Base-by-base conservation (phyloP, 2,329 filamentous ascomycete genomes). In the Fusarium buxicola region DNA sequence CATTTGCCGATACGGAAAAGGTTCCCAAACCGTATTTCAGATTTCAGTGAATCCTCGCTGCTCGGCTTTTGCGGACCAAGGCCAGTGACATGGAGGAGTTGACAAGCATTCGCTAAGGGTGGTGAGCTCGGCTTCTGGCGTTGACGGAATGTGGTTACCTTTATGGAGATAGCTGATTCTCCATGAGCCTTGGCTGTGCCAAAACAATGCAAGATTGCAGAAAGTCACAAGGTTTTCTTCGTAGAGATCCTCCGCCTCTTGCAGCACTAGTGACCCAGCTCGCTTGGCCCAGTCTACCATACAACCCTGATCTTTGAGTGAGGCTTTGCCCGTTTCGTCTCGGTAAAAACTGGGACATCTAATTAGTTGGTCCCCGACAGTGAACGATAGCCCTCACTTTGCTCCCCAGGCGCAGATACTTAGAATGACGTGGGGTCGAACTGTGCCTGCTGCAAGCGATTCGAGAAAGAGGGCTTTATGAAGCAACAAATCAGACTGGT, bases 151-250 rank as follows among this genome's bases (percentile, higher is more conserved):
- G 13, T 3, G 0, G 5, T 2, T 31, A 51, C 66, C 65, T 30
- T 65, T 69, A n/a, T 69, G 55, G 1, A 69, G 43, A 16, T 69
- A 57, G 2, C 65, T 66, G 12, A 60, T 60, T 2, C 55, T 51
- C 66, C 66, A 69, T 4, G 63, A 66, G 0, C 66, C 66, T 4
- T 69, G 60, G 3, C 65, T 69, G 8, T 69, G 56, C 66, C 66
- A 69, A 4, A 69, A 69, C 0, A 69, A 24, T 4, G 65, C 46
- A 12, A 69, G 38, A 4, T 65, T 69, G 18, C 39, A 65, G 3
- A 63, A 66, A 0, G 65, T 65, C 2, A 63, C 57, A 0, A 69
- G n/a, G 4, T 63, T 69, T 18, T 69, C 57, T 1, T 69, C 52
- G 0, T 24, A 8, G 0, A 69, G 60, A 0, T 65, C 52, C 25